Evolutionary conservation across 2,329 filamentous ascomycete species (phyloP).

Genomic region (Nemania serpens): DNA sequence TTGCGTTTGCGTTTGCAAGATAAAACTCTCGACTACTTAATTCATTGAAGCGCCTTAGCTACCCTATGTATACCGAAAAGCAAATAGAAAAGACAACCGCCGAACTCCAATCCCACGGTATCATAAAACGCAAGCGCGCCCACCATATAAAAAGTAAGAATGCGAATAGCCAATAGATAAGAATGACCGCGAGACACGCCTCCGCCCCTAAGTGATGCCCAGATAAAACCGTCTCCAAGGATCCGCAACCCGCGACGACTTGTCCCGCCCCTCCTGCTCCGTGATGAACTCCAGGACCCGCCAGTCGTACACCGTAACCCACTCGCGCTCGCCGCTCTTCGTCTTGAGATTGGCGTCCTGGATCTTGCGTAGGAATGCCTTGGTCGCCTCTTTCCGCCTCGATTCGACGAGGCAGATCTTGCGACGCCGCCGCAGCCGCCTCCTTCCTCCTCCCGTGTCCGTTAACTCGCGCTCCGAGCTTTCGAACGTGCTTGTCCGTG

Average conservation of each 20-base stretch:
- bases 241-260: constrained; percentile 44
- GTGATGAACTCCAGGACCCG: constrained; percentile 49
- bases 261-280: constrained; percentile 45
- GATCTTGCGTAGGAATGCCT: constrained; percentile 42
- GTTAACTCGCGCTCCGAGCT: background rate
- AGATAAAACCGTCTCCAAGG: constrained; percentile 53
- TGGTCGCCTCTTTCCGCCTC: constrained; percentile 39
- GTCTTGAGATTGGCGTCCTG: constrained; percentile 38
- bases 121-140: no score
- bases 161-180: no score
- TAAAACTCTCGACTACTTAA: no score
- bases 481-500: background rate
- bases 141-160: no score
- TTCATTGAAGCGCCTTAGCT: no score
- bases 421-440: constrained; percentile 6
- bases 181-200: constrained; percentile 4
- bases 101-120: no score
- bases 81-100: no score
- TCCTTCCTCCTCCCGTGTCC: constrained; percentile 1
- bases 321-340: constrained; percentile 41
- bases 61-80: no score
- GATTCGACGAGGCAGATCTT: constrained; percentile 51
- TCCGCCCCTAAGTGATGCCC: constrained; percentile 48
- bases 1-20: no score
- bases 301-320: constrained; percentile 54